Percentiles rank a stretch among this genome's conserved stretches.
phyloP scores from a whole-genome alignment of 2,329 filamentous ascomycete species.

The Neonectria ditissima region DNA sequence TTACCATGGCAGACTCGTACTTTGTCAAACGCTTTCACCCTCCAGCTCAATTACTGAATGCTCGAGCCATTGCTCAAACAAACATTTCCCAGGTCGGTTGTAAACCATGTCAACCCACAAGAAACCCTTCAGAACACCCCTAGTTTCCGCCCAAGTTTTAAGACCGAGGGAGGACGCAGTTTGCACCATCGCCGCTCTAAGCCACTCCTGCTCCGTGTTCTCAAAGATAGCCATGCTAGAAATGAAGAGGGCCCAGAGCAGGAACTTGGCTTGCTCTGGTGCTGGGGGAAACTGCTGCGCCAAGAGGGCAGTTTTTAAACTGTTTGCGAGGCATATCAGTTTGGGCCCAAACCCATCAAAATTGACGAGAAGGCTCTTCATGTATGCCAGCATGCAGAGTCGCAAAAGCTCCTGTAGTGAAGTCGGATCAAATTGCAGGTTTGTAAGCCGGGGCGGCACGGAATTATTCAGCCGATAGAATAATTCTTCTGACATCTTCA shows the following conservation, averaged over 20 bases:
- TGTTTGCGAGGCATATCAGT: slow-evolving; percentile 1
- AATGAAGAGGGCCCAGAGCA: slow-evolving; percentile 27
- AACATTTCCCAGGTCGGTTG: slow-evolving; percentile 2
- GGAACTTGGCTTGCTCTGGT: slow-evolving; percentile 6
- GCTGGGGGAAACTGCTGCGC: slow-evolving; percentile 14
- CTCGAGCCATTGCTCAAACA: slow-evolving; percentile 10
- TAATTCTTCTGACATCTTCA: slow-evolving; percentile 31
- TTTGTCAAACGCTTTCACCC: background rate
- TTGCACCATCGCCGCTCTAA: slow-evolving; percentile 10
- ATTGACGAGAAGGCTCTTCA: slow-evolving; percentile 35
- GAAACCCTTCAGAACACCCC: slow-evolving; percentile 3
- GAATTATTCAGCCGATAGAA: slow-evolving; percentile 38
- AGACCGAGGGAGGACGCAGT: slow-evolving; percentile 4
- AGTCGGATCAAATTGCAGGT: slow-evolving; percentile 29
- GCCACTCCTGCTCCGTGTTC: slow-evolving; percentile 23
- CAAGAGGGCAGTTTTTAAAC: slow-evolving; percentile 2
- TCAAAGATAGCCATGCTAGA: slow-evolving; percentile 26
- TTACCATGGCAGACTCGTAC: background rate
- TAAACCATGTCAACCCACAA: slow-evolving; percentile 25
- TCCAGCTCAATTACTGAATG: background rate
- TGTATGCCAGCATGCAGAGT: slow-evolving; percentile 42
- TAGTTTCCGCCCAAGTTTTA: slow-evolving; percentile 17
- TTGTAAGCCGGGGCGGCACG: slow-evolving; percentile 39
- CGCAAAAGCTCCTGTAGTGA: slow-evolving; percentile 28
- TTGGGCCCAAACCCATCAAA: slow-evolving; percentile 28